Conservation (phyloP, 106 monocot species). For the Dioscorea alata region DNA sequence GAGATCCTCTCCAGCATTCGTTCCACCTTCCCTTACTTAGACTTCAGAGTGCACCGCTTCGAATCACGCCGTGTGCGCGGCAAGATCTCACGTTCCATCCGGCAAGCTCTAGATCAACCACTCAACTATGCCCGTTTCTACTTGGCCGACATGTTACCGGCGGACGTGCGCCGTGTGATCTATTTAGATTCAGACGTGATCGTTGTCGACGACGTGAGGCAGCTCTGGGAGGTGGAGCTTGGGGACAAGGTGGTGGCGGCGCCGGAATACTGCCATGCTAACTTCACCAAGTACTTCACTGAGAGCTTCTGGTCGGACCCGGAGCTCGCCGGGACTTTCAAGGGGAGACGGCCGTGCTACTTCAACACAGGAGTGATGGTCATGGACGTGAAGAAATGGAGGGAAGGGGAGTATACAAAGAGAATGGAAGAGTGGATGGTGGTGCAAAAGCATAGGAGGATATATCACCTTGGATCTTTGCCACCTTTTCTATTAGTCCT, state of each 20-base stretch:
- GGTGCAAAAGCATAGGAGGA: conserved; percentile 6
- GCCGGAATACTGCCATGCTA: conserved; percentile 91
- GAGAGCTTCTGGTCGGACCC: background rate
- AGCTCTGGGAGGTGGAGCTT: conserved; percentile 53
- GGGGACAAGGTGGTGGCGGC: conserved; percentile 12
- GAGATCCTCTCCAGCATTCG: conserved; percentile 25
- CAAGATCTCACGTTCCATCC: conserved; percentile 74
- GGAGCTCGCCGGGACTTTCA: background rate
- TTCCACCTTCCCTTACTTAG: conserved; percentile 63
- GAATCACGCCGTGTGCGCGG: conserved; percentile 40
- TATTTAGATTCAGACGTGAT: conserved; percentile 88
- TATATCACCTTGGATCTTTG: conserved; percentile 2
- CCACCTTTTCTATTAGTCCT: conserved; percentile 3
- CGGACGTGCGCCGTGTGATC: conserved; percentile 52
- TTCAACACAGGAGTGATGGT: conserved; percentile 9
- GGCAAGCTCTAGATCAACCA: conserved; percentile 71
- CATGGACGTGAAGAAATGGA: conserved; percentile 10
- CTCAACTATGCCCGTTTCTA: conserved; percentile 89
- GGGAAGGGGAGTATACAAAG: background rate
- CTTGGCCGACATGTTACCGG: conserved; percentile 66
- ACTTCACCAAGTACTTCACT: conserved; percentile 97
- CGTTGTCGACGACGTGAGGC: conserved; percentile 62
- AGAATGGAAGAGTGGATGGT: conserved; percentile 6
- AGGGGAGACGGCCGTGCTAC: conserved; percentile 1
- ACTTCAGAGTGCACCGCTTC: conserved; percentile 54